phyloP scores from a whole-genome alignment of 179 eudicot genomes.

The Spinacia oleracea region DNA sequence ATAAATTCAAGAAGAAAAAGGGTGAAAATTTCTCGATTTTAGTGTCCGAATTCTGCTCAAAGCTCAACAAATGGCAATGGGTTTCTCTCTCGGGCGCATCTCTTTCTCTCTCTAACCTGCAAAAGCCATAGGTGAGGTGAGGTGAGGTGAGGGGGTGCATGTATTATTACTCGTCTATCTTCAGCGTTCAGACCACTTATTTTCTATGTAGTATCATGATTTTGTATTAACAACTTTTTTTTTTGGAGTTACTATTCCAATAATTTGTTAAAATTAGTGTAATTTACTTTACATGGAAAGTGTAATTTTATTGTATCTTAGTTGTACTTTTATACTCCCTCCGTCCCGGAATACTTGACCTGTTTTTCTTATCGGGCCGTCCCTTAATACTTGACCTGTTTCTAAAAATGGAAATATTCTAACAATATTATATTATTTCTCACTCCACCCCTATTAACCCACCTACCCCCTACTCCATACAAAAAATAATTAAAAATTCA shows the following conservation, averaged over 20 bases:
- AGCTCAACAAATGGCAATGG: constrained; percentile 3
- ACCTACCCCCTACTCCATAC: too few species aligned
- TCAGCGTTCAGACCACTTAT: constrained; percentile 10
- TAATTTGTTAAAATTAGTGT: neutral
- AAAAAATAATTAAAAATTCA: too few species aligned
- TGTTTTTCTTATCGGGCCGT: too few species aligned
- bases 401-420: too few species aligned
- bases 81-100: neutral
- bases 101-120: neutral
- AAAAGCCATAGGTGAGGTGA: constrained; percentile 1
- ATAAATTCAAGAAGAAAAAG: neutral
- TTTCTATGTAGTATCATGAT: neutral
- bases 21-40: neutral
- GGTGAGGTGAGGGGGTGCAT: neutral
- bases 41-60: neutral
- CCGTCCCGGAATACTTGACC: too few species aligned
- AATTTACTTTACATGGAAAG: too few species aligned
- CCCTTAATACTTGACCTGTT: too few species aligned
- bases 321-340: too few species aligned
- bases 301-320: too few species aligned
- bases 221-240: neutral
- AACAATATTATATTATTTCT: too few species aligned
- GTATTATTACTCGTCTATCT: neutral
- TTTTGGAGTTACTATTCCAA: too few species aligned
- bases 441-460: too few species aligned